Conservation (phyloP, 768 basidiomycete species). For the Tubosaeta sp. region DNA sequence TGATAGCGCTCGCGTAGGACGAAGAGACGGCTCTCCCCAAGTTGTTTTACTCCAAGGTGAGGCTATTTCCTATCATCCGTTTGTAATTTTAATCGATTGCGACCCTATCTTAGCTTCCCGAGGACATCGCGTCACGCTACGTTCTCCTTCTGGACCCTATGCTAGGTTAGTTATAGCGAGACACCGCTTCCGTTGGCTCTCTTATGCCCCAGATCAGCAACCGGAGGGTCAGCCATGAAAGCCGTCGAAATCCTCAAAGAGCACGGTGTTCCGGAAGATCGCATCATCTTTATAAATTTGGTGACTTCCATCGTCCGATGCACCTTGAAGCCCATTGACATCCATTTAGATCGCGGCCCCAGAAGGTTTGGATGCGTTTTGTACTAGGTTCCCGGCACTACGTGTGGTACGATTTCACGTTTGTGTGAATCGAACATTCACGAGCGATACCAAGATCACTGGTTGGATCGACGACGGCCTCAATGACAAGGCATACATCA, state of each 20-base stretch:
- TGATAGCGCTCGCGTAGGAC: slow-evolving; percentile 53
- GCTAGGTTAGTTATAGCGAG: slow-evolving; percentile 60
- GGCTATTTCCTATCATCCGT: neutral
- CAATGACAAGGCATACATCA: slow-evolving; percentile 87
- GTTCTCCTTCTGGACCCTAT: slow-evolving; percentile 96
- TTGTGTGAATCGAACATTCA: neutral
- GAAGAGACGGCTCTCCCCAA: slow-evolving; percentile 93
- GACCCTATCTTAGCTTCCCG: slow-evolving; percentile 60
- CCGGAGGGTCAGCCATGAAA: slow-evolving; percentile 96
- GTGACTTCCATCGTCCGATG: slow-evolving; percentile 34
- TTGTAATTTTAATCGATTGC: neutral
- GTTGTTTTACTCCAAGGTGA: slow-evolving; percentile 84
- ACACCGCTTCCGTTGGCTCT: neutral
- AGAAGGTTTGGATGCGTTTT: slow-evolving; percentile 83
- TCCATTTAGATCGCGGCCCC: slow-evolving; percentile 73
- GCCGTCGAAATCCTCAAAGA: slow-evolving; percentile 93
- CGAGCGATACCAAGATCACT: slow-evolving; percentile 58
- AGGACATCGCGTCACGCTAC: slow-evolving; percentile 87
- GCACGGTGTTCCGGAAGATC: slow-evolving; percentile 89
- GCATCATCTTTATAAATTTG: slow-evolving; percentile 92
- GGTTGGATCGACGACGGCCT: slow-evolving; percentile 95
- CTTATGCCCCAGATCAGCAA: slow-evolving; percentile 48
- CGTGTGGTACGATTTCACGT: slow-evolving; percentile 58
- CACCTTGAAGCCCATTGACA: neutral
- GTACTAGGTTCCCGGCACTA: slow-evolving; percentile 65